A percentile compares a stretch with the other conserved stretches of the same genome.
Evolutionary conservation across 1,139 yeast genomes (phyloP).

Genomic region (Candida sp.): DNA sequence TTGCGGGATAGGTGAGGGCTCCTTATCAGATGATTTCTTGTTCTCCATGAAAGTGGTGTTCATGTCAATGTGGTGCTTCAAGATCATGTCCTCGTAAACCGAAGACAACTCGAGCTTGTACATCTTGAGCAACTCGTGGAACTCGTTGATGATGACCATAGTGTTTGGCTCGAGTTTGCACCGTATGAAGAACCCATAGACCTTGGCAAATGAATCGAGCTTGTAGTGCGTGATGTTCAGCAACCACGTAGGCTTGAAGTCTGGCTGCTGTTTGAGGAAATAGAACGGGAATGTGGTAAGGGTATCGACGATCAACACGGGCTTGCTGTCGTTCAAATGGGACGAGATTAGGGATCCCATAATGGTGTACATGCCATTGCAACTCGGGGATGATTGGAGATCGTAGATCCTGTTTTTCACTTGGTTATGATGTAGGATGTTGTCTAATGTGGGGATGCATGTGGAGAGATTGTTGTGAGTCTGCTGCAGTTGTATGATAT

Average conservation of each 20-base stretch:
- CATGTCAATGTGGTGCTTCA: constrained; percentile 36
- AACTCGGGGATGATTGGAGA: constrained; percentile 42
- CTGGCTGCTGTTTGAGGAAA: constrained; percentile 20
- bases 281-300: constrained; percentile 34
- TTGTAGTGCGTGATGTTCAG: constrained; percentile 11
- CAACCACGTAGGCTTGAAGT: constrained; percentile 18
- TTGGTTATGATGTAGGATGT: constrained; percentile 16
- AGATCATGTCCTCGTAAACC: constrained; percentile 36
- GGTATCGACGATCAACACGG: constrained; percentile 35
- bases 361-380: constrained; percentile 26
- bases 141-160: constrained; percentile 32
- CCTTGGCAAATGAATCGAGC: constrained; percentile 33
- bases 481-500: constrained; percentile 13
- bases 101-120: constrained; percentile 40
- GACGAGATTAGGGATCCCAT: constrained; percentile 28
- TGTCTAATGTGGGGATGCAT: constrained; percentile 31
- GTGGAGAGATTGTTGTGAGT: constrained; percentile 21
- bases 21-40: constrained; percentile 7
- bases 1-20: constrained; percentile 23
- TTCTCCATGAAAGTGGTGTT: constrained; percentile 25
- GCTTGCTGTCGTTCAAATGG: constrained; percentile 25
- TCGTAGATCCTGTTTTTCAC: constrained; percentile 31
- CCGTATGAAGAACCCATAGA: constrained; percentile 23
- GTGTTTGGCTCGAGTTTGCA: constrained; percentile 14
- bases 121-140: constrained; percentile 41